Percentiles rank a stretch among this genome's conserved stretches.
These are phyloP conservation scores for Pugionium dolabratum DNA, from an alignment of 345 rosid genomes.

Conservation along the genomic window DNA sequence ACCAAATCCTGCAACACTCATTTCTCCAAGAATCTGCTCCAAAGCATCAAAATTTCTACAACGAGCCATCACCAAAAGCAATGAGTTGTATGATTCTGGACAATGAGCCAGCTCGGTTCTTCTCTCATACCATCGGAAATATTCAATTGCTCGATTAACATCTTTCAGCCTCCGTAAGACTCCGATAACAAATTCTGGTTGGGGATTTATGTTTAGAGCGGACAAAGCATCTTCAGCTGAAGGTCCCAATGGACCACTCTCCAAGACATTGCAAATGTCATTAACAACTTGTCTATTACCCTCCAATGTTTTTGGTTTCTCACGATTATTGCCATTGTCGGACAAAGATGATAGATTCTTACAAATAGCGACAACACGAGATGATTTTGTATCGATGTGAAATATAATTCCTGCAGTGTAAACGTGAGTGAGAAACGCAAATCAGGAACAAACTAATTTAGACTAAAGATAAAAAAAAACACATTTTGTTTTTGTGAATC, in stretches of 20 bases:
- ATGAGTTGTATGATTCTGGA: conserved; percentile 79
- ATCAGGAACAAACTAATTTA: neutral
- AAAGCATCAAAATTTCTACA: conserved; percentile 54
- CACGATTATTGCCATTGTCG: conserved; percentile 39
- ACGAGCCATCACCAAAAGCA: conserved; percentile 72
- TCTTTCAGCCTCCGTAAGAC: conserved; percentile 70
- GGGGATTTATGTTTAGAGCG: conserved; percentile 52
- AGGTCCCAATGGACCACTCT: conserved; percentile 73
- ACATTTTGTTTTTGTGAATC: too few relatives aligned
- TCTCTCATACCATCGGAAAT: conserved; percentile 77
- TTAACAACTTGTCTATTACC: conserved; percentile 45
- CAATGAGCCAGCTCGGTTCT: conserved; percentile 57
- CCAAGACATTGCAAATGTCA: conserved; percentile 59
- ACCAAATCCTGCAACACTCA: conserved; percentile 85
- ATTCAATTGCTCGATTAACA: conserved; percentile 56
- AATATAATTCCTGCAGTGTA: conserved; percentile 44
- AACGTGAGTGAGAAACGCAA: conserved; percentile 16
- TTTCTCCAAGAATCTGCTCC: conserved; percentile 78
- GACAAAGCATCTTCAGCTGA: conserved; percentile 57
- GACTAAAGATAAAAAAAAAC: too few relatives aligned
- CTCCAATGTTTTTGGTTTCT: conserved; percentile 43
- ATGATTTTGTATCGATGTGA: conserved; percentile 28
- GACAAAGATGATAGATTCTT: conserved; percentile 45
- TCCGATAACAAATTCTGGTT: conserved; percentile 60
- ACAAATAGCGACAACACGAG: conserved; percentile 26